phyloP scores from a whole-genome alignment of 1,284 basidiomycete genomes.

The Ganoderma boninense region DNA sequence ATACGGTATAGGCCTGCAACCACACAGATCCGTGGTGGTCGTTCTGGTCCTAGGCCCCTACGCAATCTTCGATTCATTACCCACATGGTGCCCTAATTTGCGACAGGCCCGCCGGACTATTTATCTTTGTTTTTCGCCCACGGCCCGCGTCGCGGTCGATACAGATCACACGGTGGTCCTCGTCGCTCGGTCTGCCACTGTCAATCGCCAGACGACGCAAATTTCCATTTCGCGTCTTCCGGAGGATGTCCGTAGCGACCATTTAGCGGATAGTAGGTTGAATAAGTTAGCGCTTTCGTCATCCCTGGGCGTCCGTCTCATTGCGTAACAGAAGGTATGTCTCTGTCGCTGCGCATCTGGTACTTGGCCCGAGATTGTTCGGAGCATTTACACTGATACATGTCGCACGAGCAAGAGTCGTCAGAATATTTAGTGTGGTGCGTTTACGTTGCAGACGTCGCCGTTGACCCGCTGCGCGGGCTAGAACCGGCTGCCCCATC shows the following conservation, averaged over 20 bases:
- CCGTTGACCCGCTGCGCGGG: neutral
- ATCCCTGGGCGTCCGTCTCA: conserved; percentile 16
- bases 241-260: conserved; percentile 20
- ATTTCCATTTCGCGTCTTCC: conserved; percentile 25
- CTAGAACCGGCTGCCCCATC: neutral
- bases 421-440: conserved; percentile 14
- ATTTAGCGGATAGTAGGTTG: conserved; percentile 14
- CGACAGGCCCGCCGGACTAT: conserved; percentile 10
- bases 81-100: conserved; percentile 16
- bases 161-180: conserved; percentile 3
- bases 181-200: conserved; percentile 18
- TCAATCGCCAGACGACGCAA: conserved; percentile 19
- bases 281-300: conserved; percentile 11
- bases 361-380: conserved; percentile 5
- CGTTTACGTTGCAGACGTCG: conserved; percentile 6
- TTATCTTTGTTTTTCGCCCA: conserved; percentile 10
- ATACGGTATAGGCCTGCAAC: conserved; percentile 6
- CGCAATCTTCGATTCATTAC: conserved; percentile 27
- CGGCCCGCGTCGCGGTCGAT: conserved; percentile 13
- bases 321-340: conserved; percentile 7
- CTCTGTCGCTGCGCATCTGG: conserved; percentile 5
- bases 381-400: conserved; percentile 16
- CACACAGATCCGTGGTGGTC: conserved; percentile 8
- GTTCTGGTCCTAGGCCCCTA: conserved; percentile 3
- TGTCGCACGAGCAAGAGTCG: neutral